Evolutionary conservation across 1,284 basidiomycete species (phyloP), one percentile per base, ranked within the genome.

Genomic region (Cryptococcus sp.): DNA sequence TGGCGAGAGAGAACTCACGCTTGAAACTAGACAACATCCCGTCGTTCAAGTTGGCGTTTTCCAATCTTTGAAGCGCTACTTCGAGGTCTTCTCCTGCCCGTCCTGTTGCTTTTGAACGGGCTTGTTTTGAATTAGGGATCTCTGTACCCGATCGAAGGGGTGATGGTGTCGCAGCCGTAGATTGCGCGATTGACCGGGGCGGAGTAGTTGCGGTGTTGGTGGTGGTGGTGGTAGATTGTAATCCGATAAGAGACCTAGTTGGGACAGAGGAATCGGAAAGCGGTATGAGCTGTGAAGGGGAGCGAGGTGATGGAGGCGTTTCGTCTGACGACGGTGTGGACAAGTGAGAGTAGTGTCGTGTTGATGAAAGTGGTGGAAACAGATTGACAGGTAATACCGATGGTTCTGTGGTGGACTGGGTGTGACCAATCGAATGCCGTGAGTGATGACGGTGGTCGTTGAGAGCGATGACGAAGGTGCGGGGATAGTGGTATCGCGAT

Each of bases 11-110:
- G 6, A 7, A 74, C 75, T 70, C 69, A 77, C 75, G 75, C 65
- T 77, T 77, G 57, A 77, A 77, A 53, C 71, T 73, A 35, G 73
- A 75, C 57, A 77, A 62, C 75, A 77, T 77, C 55, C 62, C 65
- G 72, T 69, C 69, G 46, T 70, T 56, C 40, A 76, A 61, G 51
- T 62, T 60, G 5, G 73, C 60, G 31, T 62, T 52, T 60, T 68
- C 62, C 25, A 76, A 65, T 40, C 59, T 64, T 25, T 67, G 49
- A 3, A 76, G 47, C 20, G 69, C 72, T 22, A 59, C 22, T 23
- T 52, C 35, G 55, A 71, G 72, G 50, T 66, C 66, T 46, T 63
- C 48, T 39, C 52, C 41, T 20, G 25, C 22, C 46, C 23, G 45
- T 23, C 27, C 27, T 25, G 46, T 15, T 39, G 38, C 22, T 20